phyloP scores from a whole-genome alignment of 371 early-diverging fungal species.

The Lichtheimia corymbifera region DNA sequence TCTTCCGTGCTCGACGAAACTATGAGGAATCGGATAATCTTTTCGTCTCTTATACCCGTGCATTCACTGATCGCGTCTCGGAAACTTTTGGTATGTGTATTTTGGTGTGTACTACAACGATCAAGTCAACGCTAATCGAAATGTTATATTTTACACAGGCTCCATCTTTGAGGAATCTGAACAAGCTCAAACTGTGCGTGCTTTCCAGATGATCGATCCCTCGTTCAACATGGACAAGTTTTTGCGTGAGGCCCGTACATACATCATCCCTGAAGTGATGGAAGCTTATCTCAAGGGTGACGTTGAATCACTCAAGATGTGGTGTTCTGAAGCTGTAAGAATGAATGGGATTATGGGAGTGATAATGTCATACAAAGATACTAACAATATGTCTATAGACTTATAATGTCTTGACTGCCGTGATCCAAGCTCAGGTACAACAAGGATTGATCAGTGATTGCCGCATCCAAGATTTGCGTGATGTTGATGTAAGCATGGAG shows the following conservation, averaged over 20 bases:
- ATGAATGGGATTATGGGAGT: too few relatives aligned
- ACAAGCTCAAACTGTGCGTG: conserved; percentile 86
- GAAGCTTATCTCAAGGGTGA: conserved; percentile 93
- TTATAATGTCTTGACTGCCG: conserved; percentile 85
- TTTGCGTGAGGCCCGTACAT: conserved; percentile 87
- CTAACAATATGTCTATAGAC: conserved; percentile 49
- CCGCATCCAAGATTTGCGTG: conserved; percentile 90
- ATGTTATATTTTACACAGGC: conserved; percentile 24
- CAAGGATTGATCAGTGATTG: conserved; percentile 92
- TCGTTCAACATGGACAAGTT: conserved; percentile 85
- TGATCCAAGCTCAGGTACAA: conserved; percentile 81
- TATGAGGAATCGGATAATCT: conserved; percentile 93
- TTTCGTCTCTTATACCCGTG: conserved; percentile 80
- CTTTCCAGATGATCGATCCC: conserved; percentile 85
- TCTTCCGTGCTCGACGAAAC: conserved; percentile 75
- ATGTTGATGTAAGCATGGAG: conserved; percentile 72
- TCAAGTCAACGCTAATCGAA: not conserved
- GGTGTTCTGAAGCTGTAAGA: conserved; percentile 91
- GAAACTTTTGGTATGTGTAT: conserved; percentile 59
- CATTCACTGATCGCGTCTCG: conserved; percentile 75
- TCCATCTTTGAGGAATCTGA: conserved; percentile 92
- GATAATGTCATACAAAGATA: not conserved
- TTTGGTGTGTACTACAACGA: not conserved
- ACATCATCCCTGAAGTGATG: conserved; percentile 94
- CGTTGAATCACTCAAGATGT: conserved; percentile 76